Conservation (phyloP, 768 basidiomycete species). For the Kwoniella dendrophila region DNA sequence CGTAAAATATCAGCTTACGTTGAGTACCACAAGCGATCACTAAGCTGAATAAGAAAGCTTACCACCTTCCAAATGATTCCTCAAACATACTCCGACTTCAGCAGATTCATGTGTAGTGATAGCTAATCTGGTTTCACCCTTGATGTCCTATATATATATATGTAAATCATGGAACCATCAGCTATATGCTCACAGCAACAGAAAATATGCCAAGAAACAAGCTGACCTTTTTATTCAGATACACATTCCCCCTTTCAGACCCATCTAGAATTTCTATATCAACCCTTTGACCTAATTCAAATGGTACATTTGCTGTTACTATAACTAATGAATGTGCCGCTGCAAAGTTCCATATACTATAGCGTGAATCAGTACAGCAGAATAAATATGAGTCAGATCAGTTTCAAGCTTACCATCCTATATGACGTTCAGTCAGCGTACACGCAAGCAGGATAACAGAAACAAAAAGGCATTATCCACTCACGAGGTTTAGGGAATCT, state of each 20-base stretch:
- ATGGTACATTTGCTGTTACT: conserved; percentile 88
- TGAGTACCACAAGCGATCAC: too few species aligned
- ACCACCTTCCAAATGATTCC: conserved; percentile 76
- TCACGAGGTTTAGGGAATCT: conserved; percentile 68
- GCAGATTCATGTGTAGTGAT: conserved; percentile 91
- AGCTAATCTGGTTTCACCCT: conserved; percentile 87
- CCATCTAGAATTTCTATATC: conserved; percentile 96
- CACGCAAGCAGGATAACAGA: neutral
- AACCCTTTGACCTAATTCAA: conserved; percentile 68
- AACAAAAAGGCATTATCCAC: conserved; percentile 20
- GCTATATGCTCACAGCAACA: neutral
- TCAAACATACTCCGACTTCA: conserved; percentile 94
- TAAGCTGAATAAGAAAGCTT: conserved; percentile 51
- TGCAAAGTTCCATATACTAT: conserved; percentile 95
- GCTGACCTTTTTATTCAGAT: conserved; percentile 73
- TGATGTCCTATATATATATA: conserved; percentile 62
- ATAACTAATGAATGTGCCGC: conserved; percentile 86
- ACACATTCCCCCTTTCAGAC: conserved; percentile 78
- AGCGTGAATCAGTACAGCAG: neutral
- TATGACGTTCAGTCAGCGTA: neutral
- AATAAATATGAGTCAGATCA: too few species aligned
- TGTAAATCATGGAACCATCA: neutral
- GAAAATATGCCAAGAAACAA: neutral
- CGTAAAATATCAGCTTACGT: too few species aligned
- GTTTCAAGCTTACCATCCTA: conserved; percentile 50